Evolutionary conservation across 495 filamentous ascomycete species (phyloP).

Genomic region (Lophiotrema nucula): DNA sequence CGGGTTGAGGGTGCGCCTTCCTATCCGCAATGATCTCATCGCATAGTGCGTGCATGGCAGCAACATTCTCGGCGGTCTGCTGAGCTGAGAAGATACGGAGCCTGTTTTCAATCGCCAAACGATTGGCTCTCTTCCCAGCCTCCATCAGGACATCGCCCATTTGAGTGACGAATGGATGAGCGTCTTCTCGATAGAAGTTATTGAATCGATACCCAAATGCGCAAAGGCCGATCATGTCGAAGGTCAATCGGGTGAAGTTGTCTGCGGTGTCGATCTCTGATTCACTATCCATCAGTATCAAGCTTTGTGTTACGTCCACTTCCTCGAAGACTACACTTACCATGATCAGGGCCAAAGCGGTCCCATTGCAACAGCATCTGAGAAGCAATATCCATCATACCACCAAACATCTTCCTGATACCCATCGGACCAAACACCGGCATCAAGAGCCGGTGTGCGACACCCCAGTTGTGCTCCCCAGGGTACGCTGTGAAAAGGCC

Average conservation of each 20-base stretch:
- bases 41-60: conserved; percentile 53
- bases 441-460: conserved; percentile 65
- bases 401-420: conserved; percentile 66
- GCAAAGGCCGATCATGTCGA: conserved; percentile 50
- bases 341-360: too few relatives aligned
- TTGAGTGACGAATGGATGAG: conserved; percentile 64
- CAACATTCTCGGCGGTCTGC: conserved; percentile 61
- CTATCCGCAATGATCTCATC: conserved; percentile 59
- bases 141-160: conserved; percentile 61
- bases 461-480: conserved; percentile 62
- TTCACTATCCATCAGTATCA: too few relatives aligned
- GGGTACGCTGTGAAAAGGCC: conserved; percentile 67
- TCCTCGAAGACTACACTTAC: too few relatives aligned
- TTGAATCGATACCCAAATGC: conserved; percentile 57
- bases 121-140: conserved; percentile 51
- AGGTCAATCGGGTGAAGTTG: conserved; percentile 66
- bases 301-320: too few relatives aligned
- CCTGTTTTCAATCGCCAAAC: conserved; percentile 52
- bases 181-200: conserved; percentile 61
- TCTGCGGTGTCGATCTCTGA: too few relatives aligned
- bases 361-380: conserved; percentile 73
- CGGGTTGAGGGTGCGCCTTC: conserved; percentile 49
- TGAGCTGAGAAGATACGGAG: conserved; percentile 52
- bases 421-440: conserved; percentile 67
- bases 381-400: conserved; percentile 68